Evolutionary conservation across 768 basidiomycete species (phyloP), one percentile per base, ranked within the genome.

Genomic region (Tulasnella sp.): DNA sequence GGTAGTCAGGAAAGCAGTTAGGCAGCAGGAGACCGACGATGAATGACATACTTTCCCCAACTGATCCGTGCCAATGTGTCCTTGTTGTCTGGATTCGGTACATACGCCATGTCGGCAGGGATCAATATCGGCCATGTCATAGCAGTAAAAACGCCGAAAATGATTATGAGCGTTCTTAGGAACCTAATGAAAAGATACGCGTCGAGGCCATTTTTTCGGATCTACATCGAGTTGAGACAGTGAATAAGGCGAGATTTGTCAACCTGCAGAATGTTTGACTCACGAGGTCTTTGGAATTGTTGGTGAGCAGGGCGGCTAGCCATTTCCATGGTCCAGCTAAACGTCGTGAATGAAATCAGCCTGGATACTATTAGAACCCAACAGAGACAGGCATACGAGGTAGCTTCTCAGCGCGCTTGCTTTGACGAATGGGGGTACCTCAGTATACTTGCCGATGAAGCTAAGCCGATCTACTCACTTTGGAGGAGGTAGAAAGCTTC

Each of bases 61-160:
- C 56, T 73, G 73, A 62, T 73, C 43, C 69, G 70, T 26, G 75
- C 72, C n/a, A 81, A 64, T n/a, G 72, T 75, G 47, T 65, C 27
- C 32, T 41, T 51, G 0, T 64, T 65, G n/a, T 64, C 60, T 2
- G 68, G 65, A n/a, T 70, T 69, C 4, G 66, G 56, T 1, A 79
- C 67, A n/a, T 74, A 73, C 3, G 73, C 77, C 3, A 76, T 68
- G 58, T 84, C 76, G 48, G 81, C 73, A 10, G 84, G 84, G 1
- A 85, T 64, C 29, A 86, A 76, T 44, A 85, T 71, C n/a, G 73
- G 54, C 73, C 84, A 85, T 3, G 84, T 83, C n/a, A 80, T 41
- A 51, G 81, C 19, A 63, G 80, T 85, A 67, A 85, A 83, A 7
- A 83, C 78, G 62, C 76, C 68, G 62, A 85, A 78, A 60, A 85